Evolutionary conservation across 768 basidiomycete genomes (phyloP).

Genomic region (Trametes coccinea): DNA sequence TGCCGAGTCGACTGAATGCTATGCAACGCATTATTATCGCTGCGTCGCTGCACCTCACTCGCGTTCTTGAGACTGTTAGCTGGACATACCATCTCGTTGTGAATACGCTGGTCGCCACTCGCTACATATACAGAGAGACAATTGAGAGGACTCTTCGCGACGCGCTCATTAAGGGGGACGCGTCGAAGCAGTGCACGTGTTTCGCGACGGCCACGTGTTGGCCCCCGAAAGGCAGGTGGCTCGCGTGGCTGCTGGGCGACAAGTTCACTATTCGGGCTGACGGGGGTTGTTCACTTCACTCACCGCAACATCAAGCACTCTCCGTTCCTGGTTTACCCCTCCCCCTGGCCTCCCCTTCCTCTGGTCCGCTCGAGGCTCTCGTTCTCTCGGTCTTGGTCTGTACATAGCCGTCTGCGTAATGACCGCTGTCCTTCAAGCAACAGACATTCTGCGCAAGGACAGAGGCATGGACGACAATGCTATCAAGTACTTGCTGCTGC

Average conservation of each 20-base stretch:
- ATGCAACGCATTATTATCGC: no score
- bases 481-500: slow-evolving; percentile 47
- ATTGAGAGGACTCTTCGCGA: neutral
- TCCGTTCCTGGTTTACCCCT: neutral
- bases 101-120: no score
- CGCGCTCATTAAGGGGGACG: slow-evolving; percentile 1
- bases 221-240: slow-evolving; percentile 21
- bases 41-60: no score
- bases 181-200: slow-evolving; percentile 11
- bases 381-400: slow-evolving; percentile 16
- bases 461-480: slow-evolving; percentile 68
- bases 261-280: slow-evolving; percentile 26
- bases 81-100: no score
- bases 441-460: slow-evolving; percentile 59
- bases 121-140: no score
- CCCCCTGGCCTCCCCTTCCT: slow-evolving; percentile 13
- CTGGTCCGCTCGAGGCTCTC: slow-evolving; percentile 15
- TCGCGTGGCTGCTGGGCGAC: slow-evolving; percentile 28
- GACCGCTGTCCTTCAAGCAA: slow-evolving; percentile 61
- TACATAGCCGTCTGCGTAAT: slow-evolving; percentile 22
- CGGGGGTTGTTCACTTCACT: slow-evolving; percentile 23
- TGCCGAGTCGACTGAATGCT: no score
- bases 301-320: slow-evolving; percentile 12
- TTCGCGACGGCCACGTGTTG: slow-evolving; percentile 11
- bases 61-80: no score